These are phyloP conservation scores for Tetrahymena elliotti DNA, from an alignment of 73 alveolate species.

Conservation along the genomic window DNA sequence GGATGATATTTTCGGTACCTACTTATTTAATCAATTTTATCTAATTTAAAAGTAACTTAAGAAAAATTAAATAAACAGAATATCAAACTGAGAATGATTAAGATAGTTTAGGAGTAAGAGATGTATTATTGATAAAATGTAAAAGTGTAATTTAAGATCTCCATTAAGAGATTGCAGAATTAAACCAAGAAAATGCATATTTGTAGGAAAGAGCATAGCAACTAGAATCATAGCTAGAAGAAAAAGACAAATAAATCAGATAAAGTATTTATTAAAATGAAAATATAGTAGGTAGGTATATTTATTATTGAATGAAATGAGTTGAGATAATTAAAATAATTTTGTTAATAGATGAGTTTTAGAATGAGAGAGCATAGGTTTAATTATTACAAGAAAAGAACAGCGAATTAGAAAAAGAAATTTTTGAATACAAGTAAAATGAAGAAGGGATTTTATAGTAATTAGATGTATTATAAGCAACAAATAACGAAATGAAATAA, in stretches of 20 bases:
- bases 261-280: background rate
- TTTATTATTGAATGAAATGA: background rate
- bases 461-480: background rate
- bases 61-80: background rate
- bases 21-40: background rate
- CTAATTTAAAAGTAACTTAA: background rate
- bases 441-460: background rate
- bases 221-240: background rate
- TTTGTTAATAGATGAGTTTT: background rate
- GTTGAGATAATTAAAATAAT: background rate
- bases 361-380: background rate
- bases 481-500: background rate
- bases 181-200: background rate
- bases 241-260: background rate
- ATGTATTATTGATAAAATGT: background rate
- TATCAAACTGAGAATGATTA: background rate
- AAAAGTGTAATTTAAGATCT: background rate
- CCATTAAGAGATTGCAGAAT: background rate
- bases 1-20: background rate
- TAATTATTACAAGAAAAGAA: background rate
- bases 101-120: background rate
- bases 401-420: background rate
- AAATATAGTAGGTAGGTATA: background rate
- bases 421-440: background rate
- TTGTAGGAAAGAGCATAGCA: background rate